These are phyloP conservation scores for Podospora sp. DNA, from an alignment of 495 filamentous ascomycete species.

Conservation along the genomic window DNA sequence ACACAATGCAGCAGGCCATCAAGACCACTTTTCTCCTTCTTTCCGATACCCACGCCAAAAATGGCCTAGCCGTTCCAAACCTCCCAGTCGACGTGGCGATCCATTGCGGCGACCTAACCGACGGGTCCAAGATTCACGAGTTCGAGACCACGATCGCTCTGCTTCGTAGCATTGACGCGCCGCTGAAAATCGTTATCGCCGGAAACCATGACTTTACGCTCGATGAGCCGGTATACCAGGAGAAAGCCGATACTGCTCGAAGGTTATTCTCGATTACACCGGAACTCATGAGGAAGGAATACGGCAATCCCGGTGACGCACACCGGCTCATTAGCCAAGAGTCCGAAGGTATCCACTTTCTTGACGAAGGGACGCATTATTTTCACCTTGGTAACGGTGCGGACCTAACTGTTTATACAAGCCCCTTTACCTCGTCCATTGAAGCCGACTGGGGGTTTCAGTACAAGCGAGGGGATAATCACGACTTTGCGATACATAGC, in stretches of 20 bases:
- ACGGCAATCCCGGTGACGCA: slow-evolving; percentile 26
- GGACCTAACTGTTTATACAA: slow-evolving; percentile 65
- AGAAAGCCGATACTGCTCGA: slow-evolving; percentile 7
- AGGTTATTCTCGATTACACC: slow-evolving; percentile 3
- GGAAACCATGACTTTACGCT: slow-evolving; percentile 81
- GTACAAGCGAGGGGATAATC: slow-evolving; percentile 43
- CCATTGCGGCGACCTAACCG: slow-evolving; percentile 76
- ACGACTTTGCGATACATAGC: slow-evolving; percentile 11
- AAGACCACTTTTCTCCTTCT: slow-evolving; percentile 58
- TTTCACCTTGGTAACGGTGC: slow-evolving; percentile 63
- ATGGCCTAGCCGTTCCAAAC: background rate
- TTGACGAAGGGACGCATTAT: slow-evolving; percentile 64
- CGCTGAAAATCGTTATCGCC: slow-evolving; percentile 77
- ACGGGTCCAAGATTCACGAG: slow-evolving; percentile 58
- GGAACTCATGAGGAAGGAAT: slow-evolving; percentile 13
- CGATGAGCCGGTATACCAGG: slow-evolving; percentile 47
- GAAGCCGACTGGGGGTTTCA: slow-evolving; percentile 62
- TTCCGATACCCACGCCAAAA: slow-evolving; percentile 61
- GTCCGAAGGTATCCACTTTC: slow-evolving; percentile 58
- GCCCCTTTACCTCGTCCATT: slow-evolving; percentile 66
- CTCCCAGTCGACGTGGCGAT: slow-evolving; percentile 60
- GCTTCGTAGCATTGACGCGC: slow-evolving; percentile 59
- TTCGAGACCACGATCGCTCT: slow-evolving; percentile 56
- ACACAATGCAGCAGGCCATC: slow-evolving; percentile 14
- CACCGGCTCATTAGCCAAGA: slow-evolving; percentile 23